A percentile compares a stretch with the other conserved stretches of the same genome.
phyloP scores from a whole-genome alignment of 371 early-diverging fungal species.

The Cladochytrium tenue region DNA sequence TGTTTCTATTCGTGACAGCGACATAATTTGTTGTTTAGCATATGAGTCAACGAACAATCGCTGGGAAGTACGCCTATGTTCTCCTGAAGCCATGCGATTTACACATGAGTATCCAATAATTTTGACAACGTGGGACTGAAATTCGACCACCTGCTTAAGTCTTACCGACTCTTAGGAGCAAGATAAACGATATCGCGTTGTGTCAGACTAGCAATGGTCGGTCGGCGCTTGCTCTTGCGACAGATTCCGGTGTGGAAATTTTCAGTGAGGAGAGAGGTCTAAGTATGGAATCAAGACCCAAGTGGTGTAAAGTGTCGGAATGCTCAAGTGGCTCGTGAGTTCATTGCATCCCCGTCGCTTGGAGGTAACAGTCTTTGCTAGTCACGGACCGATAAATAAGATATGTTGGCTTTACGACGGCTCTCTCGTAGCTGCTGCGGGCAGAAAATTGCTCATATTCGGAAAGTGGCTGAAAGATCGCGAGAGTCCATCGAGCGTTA shows the following conservation, averaged over 20 bases:
- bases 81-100: neutral
- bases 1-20: neutral
- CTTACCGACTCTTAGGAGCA: neutral
- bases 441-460: constrained; percentile 7
- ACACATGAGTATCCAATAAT: neutral
- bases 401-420: constrained; percentile 14
- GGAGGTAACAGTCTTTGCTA: neutral
- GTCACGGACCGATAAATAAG: constrained; percentile 7
- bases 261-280: constrained; percentile 52
- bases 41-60: neutral
- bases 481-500: neutral
- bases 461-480: constrained; percentile 10
- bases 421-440: constrained; percentile 8
- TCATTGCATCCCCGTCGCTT: neutral
- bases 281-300: constrained; percentile 15
- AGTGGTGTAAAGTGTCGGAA: constrained; percentile 51
- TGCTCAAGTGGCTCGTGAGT: constrained; percentile 43
- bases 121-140: neutral
- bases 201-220: constrained; percentile 73
- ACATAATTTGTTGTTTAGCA: neutral
- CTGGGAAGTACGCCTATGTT: neutral
- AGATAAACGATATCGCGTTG: constrained; percentile 33
- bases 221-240: constrained; percentile 67
- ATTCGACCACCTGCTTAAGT: neutral
- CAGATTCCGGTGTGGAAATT: constrained; percentile 45